Conservation (phyloP, 2,329 filamentous ascomycete genomes). For the Zalaria sp. region DNA sequence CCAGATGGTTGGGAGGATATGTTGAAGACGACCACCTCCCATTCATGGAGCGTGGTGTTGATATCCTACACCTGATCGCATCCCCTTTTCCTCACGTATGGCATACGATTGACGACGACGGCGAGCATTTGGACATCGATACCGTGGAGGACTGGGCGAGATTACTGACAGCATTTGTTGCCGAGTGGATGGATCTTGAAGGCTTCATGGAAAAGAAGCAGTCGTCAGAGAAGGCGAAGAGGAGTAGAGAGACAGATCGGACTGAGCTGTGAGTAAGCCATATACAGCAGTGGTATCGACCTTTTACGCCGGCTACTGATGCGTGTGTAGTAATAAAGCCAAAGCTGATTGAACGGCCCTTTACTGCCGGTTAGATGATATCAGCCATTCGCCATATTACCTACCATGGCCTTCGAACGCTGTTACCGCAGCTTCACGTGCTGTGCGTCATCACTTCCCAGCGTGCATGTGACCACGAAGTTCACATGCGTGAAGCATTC, state of each 20-base stretch:
- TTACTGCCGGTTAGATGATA: no score
- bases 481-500: no score
- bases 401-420: no score
- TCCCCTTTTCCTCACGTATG: constrained; percentile 69
- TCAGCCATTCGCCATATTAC: no score
- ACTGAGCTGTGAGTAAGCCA: constrained; percentile 8
- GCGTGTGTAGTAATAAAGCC: no score
- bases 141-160: constrained; percentile 80
- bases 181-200: constrained; percentile 84
- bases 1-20: constrained; percentile 35
- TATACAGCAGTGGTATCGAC: neutral
- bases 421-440: no score
- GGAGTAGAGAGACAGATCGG: neutral
- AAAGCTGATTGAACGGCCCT: no score
- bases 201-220: constrained; percentile 28
- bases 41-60: constrained; percentile 75
- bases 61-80: constrained; percentile 81
- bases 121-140: constrained; percentile 63
- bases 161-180: constrained; percentile 69
- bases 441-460: no score
- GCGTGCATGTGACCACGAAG: no score
- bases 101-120: constrained; percentile 77
- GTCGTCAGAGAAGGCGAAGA: constrained; percentile 2
- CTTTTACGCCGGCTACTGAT: no score
- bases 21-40: constrained; percentile 78